These are phyloP conservation scores for Hanseniaspora guilliermondii DNA, from an alignment of 805 yeast species.

Conservation along the genomic window DNA sequence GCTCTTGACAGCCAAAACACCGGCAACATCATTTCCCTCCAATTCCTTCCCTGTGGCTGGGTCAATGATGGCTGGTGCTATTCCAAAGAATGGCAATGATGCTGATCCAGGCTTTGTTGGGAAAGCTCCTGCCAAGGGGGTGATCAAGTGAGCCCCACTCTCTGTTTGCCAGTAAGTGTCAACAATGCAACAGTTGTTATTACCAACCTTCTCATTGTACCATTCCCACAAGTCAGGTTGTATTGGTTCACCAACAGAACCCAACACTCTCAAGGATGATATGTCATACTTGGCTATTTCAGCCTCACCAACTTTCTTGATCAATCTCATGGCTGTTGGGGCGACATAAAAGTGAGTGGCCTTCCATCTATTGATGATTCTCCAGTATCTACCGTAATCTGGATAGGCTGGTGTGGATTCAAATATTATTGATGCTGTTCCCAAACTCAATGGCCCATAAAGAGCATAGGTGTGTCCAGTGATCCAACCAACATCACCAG, in stretches of 20 bases:
- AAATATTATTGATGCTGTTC: conserved; percentile 84
- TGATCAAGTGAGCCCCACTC: conserved; percentile 87
- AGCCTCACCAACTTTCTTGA: conserved; percentile 78
- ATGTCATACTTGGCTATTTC: conserved; percentile 71
- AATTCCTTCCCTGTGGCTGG: conserved; percentile 83
- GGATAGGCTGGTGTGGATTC: conserved; percentile 98
- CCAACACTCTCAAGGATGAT: conserved; percentile 77
- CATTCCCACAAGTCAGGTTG: conserved; percentile 98
- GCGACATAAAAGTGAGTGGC: conserved; percentile 97
- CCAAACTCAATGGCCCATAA: conserved; percentile 81
- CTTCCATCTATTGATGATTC: conserved; percentile 78
- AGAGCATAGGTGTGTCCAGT: conserved; percentile 95
- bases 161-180: conserved; percentile 99
- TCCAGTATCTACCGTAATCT: conserved; percentile 90
- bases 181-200: conserved; percentile 74
- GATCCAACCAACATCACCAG: conserved; percentile 99
- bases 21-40: conserved; percentile 82
- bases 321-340: conserved; percentile 90
- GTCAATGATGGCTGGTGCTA: conserved; percentile 80
- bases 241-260: conserved; percentile 98
- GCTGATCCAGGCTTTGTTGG: conserved; percentile 98
- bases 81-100: conserved; percentile 90
- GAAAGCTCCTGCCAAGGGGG: conserved; percentile 88
- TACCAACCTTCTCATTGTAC: conserved; percentile 89
- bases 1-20: conserved; percentile 78